Evolutionary conservation across 805 yeast species (phyloP).

Genomic region (Clavispora asparagi): DNA sequence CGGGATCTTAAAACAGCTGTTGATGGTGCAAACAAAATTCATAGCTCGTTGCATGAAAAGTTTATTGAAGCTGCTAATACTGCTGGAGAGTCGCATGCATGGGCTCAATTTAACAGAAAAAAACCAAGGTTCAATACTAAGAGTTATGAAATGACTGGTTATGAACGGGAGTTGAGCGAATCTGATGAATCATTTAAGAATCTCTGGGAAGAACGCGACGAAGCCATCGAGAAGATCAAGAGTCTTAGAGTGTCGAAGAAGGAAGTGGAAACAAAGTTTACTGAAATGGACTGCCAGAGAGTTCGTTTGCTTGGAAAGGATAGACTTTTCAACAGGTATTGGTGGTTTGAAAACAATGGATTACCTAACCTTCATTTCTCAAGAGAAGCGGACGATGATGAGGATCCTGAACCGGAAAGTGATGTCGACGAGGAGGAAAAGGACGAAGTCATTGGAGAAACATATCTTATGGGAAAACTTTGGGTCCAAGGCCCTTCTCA

Average conservation of each 20-base stretch:
- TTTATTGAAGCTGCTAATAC: conserved; percentile 11
- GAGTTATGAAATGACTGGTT: conserved; percentile 37
- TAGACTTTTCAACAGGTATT: conserved; percentile 77
- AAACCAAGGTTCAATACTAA: conserved; percentile 22
- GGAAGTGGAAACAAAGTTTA: conserved; percentile 55
- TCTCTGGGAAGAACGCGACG: conserved; percentile 42
- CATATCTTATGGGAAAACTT: conserved; percentile 73
- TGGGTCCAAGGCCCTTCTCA: conserved; percentile 89
- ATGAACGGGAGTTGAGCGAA: conserved; percentile 34
- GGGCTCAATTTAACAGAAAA: conserved; percentile 15
- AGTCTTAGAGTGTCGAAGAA: conserved; percentile 45
- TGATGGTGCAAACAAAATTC: conserved; percentile 45
- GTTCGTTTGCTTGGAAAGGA: conserved; percentile 76
- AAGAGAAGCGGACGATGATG: conserved; percentile 30
- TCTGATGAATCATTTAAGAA: conserved; percentile 39
- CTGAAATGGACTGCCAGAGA: conserved; percentile 73
- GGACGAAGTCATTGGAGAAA: conserved; percentile 45
- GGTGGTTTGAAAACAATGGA: conserved; percentile 94
- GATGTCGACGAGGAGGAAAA: conserved; percentile 37
- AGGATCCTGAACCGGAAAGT: conserved; percentile 34
- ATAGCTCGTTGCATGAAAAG: conserved; percentile 18
- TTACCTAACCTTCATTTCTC: conserved; percentile 46
- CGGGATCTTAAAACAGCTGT: conserved; percentile 51
- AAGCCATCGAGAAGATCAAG: conserved; percentile 35
- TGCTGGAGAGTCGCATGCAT: background rate